Evolutionary conservation across 2,329 filamentous ascomycete genomes (phyloP), one percentile per base, ranked within the genome.

Genomic region (Trichoderma sp.): DNA sequence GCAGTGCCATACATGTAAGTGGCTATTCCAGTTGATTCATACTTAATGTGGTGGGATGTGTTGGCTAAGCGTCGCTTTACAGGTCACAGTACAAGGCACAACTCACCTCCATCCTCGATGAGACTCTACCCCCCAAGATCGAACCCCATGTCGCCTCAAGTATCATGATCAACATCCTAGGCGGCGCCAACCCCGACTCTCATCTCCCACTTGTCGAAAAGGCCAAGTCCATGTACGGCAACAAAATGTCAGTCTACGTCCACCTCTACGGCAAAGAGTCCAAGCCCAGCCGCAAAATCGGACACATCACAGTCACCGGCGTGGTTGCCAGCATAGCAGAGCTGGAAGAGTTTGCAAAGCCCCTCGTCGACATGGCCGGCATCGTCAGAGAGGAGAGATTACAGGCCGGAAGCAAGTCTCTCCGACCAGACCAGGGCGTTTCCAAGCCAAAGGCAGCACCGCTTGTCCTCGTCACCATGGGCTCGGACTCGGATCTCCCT

Each of bases 251-350:
- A 63, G 80, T 86, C 16, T 86, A 84, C 64, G 85, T 97, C 13
- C 95, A 99, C 76, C 88, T 97, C 58, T 99, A 99, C 81, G 94
- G 94, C 76, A 98, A 98, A 81, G 88, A 88, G 58, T 92, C 94
- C 31, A 92, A 94, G 74, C 93, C 92, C 5, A 91, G 93, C 40
- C 90, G 96, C 57, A 99, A 98, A 81, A 98, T 98, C 83, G 95
- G 95, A 13, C 96, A 99, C 79, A 88, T 99, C 73, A 98, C 94
- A 0, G 82, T 97, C 47, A 92, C 92, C 1, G 89, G 89, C 1
- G 84, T 87, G 14, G 89, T 87, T 0, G 88, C 94, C 76, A 82
- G 86, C 47, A 59, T 58, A 47, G 85, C 90, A 74, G 89, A 91
- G n/a, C 80, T 89, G 19, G 83, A 86, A 70, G 72, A 78, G 77